Conservation (phyloP, 2,329 filamentous ascomycete species). For the Periconia sp. region DNA sequence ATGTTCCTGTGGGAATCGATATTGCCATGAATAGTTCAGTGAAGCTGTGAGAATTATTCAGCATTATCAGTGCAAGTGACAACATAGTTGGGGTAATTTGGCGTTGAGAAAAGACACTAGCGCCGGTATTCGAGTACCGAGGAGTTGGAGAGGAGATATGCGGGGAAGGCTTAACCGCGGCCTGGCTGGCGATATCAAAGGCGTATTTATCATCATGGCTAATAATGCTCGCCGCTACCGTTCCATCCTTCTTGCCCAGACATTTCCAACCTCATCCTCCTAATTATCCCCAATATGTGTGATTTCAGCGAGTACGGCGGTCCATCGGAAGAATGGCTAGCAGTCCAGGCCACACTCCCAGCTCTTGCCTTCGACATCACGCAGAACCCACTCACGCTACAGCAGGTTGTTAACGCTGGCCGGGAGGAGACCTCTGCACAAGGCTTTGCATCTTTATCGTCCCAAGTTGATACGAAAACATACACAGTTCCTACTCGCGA, state of each 20-base stretch:
- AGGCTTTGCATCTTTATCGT: constrained; percentile 23
- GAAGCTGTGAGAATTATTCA: too few relatives aligned
- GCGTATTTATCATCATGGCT: too few relatives aligned
- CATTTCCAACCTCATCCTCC: background rate
- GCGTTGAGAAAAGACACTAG: too few relatives aligned
- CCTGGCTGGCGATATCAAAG: too few relatives aligned
- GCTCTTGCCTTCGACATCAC: constrained; percentile 26
- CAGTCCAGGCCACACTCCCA: constrained; percentile 34
- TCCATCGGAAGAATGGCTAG: constrained; percentile 41
- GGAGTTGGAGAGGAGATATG: too few relatives aligned
- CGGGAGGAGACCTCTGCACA: constrained; percentile 27
- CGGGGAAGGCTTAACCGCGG: too few relatives aligned
- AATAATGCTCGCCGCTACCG: too few relatives aligned
- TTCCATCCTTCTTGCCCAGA: background rate
- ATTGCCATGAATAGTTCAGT: too few relatives aligned
- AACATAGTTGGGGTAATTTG: too few relatives aligned
- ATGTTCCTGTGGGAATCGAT: too few relatives aligned
- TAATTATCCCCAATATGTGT: constrained; percentile 9
- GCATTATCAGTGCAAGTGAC: too few relatives aligned
- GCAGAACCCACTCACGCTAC: constrained; percentile 19
- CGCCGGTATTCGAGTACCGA: too few relatives aligned
- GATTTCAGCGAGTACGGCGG: constrained; percentile 39
- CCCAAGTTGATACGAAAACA: constrained; percentile 28
- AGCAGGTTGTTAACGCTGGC: constrained; percentile 25
- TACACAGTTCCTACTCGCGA: constrained; percentile 53